Base-by-base conservation (phyloP, 1,284 basidiomycete genomes). In the Ceratobasidium sp. region DNA sequence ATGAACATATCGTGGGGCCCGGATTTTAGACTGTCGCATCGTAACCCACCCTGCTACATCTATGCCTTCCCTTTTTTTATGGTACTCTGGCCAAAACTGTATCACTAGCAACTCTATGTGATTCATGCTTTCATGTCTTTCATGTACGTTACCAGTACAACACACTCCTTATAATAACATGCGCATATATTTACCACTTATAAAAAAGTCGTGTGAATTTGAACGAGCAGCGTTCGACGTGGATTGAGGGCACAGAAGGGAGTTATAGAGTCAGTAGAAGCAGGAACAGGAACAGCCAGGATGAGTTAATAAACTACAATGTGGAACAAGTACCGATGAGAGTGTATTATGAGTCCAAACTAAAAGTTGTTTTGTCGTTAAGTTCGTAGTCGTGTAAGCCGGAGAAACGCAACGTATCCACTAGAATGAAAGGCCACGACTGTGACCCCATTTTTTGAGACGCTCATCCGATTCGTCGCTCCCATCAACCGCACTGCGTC, bases 381-480 rank as follows among this genome's bases (percentile, higher is more conserved):
- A 9, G 23, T 46, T 66, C 52, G 19, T 56, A 39, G 19, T 54
- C 62, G 52, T 66, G 16, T 21, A 21, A n/a, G 42, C 2, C 21
- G 23, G 29, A 57, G n/a, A 29, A 23, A 25, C 29, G 29, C 56
- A 13, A 36, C 39, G 0, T 56, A 23, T 57, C 53, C 29, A n/a
- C 49, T 49, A 68, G 33, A 68, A 68, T n/a, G 64, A 68, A 4
- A 68, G 44, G 23, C 64, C 64, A 57, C 64, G 64, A 33, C 54
- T 68, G 29, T 53, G 44, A n/a, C 64, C 64, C 64, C 64, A 68
- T 25, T 68, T 68, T 47, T 68, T 68, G 21, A 68, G 64, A 4
- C 46, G 41, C 30, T 68, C 42, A 19, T 68, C 64, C 27, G 64
- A 68, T 9, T 33, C 46, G 30, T 50, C 27, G 9, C 50, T 49